Base-by-base conservation (phyloP, 2,329 filamentous ascomycete genomes). In the Chrysoporthe austroafricana region DNA sequence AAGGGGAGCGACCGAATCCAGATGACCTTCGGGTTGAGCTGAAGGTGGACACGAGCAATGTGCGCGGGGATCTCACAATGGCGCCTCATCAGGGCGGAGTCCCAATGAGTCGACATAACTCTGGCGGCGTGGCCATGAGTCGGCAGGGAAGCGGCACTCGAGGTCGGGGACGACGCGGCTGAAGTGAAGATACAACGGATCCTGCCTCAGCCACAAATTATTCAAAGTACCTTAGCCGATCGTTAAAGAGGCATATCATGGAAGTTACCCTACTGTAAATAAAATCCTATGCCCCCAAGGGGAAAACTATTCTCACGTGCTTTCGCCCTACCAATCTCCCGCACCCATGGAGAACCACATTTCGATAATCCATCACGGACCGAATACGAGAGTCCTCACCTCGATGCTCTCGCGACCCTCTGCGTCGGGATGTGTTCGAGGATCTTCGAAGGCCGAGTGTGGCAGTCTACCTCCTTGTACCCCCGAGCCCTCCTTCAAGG, bases 371-470 rank as follows among this genome's bases (percentile, higher is more conserved):
- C 13, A 21, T 80, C 71, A 86, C 16, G 84, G 82, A 0, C 91
- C 91, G 83, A 97, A 97, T 0, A 97, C 91, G 77, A 97, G 82
- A 46, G 92, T 89, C 73, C 94, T 85, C 18, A 97, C 91, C 79
- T 97, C 94, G 76, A 97, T 97, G 76, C 93, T 97, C 82, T 97
- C 92, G 71, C 94, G 85, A 0, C 86, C 86, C 71, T 89, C 88
- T 4, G 91, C 92, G 58, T 90, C 91, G 21, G 84, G 80, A 2
- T 88, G 86, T 0, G 91, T 93, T 69, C 90, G 82, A 1, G 91
- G 90, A 76, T 97, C 91, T 50, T 85, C 82, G 78, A 97, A 97
- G 0, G 93, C 93, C 11, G 90, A 90, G 79, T 96, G 93, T 16
- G 93, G 89, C 60, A 87, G 80, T 62, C 86, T 77, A 0, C 87